Base-by-base conservation (phyloP, 2,329 filamentous ascomycete species). In the Cytospora leucostoma region DNA sequence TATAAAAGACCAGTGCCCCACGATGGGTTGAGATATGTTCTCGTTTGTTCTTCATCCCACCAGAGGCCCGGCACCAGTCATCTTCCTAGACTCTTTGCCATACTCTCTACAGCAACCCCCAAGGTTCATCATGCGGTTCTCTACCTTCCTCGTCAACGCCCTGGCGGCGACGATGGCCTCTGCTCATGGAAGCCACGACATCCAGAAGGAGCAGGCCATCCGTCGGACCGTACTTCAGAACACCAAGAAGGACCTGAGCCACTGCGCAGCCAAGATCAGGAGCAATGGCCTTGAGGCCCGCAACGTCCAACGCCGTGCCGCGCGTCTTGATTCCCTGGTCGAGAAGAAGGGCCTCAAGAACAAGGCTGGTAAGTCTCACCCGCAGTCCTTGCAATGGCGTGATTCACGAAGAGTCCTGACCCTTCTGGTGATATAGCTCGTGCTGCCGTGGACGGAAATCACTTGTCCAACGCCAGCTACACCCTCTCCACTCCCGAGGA, bases 111-210 rank as follows among this genome's bases (percentile, higher is more conserved):
- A 34, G 37, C 27, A 38, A 5, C 51, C 32, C 13, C 15, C 50
- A n/a, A 58, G 49, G 10, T 1, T 19, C 57, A 67, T 40, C 50
- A 73, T 73, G 71, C 68, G 68, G 49, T 66, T 73, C 64, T 66
- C 66, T 38, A 65, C 68, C 38, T 38, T 72, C 50, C 34, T 70
- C 49, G 57, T 68, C 59, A 60, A 63, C 51, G 66, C 68, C 50
- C 59, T 71, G 56, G 66, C 70, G 51, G 66, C 66, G 44, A 65
- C 62, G 17, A 50, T 70, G 47, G 70, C 64, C 19, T 40, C 66
- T 11, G 76, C 76, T 33, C 76, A 81, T 52, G 78, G 78, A 0
- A 78, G 78, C 52, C 78, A 81, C 65, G 71, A 79, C 61, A 68
- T 76, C 59, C 68, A 68, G 54, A 72, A 76, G 13, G 79, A 80